Evolutionary conservation across 345 rosid genomes (phyloP).

Genomic region (Arabidopsis suecica): DNA sequence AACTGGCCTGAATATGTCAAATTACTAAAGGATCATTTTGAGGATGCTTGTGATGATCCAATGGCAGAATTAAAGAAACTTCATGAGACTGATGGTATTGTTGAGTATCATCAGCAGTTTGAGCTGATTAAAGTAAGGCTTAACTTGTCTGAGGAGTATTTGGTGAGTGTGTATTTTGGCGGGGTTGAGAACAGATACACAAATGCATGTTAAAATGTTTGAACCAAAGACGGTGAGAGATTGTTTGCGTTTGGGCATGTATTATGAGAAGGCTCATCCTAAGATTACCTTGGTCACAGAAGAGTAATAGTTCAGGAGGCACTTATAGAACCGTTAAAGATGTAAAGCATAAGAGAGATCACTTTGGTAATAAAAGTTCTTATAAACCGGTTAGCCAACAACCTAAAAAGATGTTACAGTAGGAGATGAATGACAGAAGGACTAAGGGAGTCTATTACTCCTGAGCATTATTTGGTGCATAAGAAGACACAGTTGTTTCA

Average conservation of each 20-base stretch:
- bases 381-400: no score
- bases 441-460: background rate
- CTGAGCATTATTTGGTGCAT: background rate
- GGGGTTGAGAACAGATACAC: background rate
- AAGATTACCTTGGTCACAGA: no score
- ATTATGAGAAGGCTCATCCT: background rate
- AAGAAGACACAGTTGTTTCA: background rate
- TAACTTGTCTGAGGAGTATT: background rate
- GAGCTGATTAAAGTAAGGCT: background rate
- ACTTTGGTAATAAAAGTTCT: no score
- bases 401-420: no score
- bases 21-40: background rate
- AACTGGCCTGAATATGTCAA: fast-evolving
- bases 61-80: background rate
- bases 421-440: background rate
- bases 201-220: background rate
- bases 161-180: background rate
- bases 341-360: no score
- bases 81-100: background rate
- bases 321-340: no score
- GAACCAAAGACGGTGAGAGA: background rate
- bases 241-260: background rate
- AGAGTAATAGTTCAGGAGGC: no score
- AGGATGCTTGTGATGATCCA: background rate
- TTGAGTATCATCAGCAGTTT: background rate